Evolutionary conservation across 2,329 filamentous ascomycete species (phyloP).

Genomic region (Ophiostoma triangulosporum): DNA sequence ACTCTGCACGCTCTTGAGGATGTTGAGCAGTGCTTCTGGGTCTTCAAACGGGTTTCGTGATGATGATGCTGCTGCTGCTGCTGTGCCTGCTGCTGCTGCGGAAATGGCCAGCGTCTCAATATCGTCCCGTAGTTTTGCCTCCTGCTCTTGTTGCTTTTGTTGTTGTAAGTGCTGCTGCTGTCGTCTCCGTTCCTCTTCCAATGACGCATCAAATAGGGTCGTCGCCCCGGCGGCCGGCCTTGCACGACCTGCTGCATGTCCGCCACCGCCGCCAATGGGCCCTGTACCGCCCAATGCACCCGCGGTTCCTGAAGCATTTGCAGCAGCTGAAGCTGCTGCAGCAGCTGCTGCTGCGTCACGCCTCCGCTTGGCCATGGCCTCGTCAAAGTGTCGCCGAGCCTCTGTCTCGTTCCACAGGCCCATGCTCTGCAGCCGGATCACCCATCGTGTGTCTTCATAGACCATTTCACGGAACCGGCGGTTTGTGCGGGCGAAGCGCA

Average conservation of each 20-base stretch:
- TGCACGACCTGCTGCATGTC: slow-evolving; percentile 13
- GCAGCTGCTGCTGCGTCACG: slow-evolving; percentile 30
- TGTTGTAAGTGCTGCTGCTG: slow-evolving; percentile 11
- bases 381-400: slow-evolving; percentile 68
- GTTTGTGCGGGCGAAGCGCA: slow-evolving; percentile 73
- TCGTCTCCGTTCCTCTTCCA: slow-evolving; percentile 44
- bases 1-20: slow-evolving; percentile 60
- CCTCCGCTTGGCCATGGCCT: slow-evolving; percentile 46
- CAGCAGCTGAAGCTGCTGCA: slow-evolving; percentile 26
- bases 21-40: slow-evolving; percentile 49
- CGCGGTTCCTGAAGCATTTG: neutral
- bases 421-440: slow-evolving; percentile 73
- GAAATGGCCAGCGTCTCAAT: slow-evolving; percentile 63
- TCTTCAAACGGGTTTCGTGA: slow-evolving; percentile 38
- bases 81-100: slow-evolving; percentile 12
- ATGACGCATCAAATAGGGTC: slow-evolving; percentile 61
- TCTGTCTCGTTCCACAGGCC: slow-evolving; percentile 85
- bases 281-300: neutral
- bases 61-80: slow-evolving; percentile 14
- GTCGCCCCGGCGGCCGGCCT: slow-evolving; percentile 24
- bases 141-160: slow-evolving; percentile 29
- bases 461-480: slow-evolving; percentile 93
- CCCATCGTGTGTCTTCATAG: slow-evolving; percentile 94
- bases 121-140: slow-evolving; percentile 14
- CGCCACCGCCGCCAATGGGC: neutral